Evolutionary conservation across 2,329 filamentous ascomycete genomes (phyloP), one percentile per base, ranked within the genome.

Genomic region (Anisogramma anomala): DNA sequence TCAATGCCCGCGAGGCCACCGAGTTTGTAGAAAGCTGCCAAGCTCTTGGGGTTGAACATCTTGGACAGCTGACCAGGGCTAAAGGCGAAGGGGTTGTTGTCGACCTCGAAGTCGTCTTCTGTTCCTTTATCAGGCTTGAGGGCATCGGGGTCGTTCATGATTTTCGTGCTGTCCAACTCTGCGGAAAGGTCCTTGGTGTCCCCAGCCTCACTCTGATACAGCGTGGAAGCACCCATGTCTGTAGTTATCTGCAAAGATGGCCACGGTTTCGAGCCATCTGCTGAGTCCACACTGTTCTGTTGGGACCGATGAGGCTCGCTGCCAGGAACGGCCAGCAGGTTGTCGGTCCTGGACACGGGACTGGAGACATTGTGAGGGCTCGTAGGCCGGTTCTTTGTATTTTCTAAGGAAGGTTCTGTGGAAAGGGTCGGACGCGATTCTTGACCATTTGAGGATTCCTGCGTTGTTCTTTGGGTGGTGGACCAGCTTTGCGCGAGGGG

Each of bases 21-120:
- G 4, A 95, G 58, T 11, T 79, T 79, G 54, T 81, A 83, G 51
- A 89, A 94, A 1, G 87, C 87, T 10, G 80, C 68, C 43, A 94
- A 63, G 47, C 78, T 93, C 65, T 94, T 94, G 3, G 88, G 88
- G 56, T 93, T 91, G 47, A 89, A 77, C 64, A 94, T 73, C 60
- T 94, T 94, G 53, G 79, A 81, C 48, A 95, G 68, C 55, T 93
- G 80, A 11, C 88, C 87, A 3, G 83, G 83, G 2, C 79, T 77
- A 56, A 86, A 94, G 13, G 85, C 87, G 54, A 94, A 94, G 0
- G 82, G 81, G 57, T 91, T 94, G 57, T 86, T 69, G 5, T 80
- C 71, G 9, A 89, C 78, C 11, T 74, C 53, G 52, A 93, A 94
- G 48, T 89, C 84, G 14, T 64, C 68, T 56, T 88, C 83, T 39